Evolutionary conservation across 2,329 filamentous ascomycete species (phyloP).

Genomic region (Cercospora zeae-maydis): DNA sequence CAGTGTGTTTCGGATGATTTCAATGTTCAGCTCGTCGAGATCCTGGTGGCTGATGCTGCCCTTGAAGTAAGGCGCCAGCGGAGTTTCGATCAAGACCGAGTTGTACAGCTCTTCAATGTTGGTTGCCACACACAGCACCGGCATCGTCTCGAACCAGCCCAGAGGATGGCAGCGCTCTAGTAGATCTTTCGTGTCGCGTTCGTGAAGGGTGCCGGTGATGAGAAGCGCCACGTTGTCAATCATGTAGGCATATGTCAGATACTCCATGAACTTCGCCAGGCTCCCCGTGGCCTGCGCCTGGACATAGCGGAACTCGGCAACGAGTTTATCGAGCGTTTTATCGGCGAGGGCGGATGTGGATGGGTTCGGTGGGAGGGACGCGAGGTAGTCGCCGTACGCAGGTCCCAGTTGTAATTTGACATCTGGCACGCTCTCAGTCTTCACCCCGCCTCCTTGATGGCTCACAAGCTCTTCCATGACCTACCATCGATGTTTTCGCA

Average conservation of each 20-base stretch:
- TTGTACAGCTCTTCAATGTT: constrained; percentile 99
- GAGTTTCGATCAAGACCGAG: constrained; percentile 93
- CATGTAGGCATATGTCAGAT: constrained; percentile 99
- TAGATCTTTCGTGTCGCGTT: constrained; percentile 92
- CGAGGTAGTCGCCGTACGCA: constrained; percentile 94
- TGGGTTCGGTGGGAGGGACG: constrained; percentile 88
- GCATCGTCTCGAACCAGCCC: constrained; percentile 99
- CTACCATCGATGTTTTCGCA: constrained; percentile 95
- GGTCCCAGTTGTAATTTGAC: constrained; percentile 96
- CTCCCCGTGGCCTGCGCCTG: constrained; percentile 90
- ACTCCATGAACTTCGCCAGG: constrained; percentile 93
- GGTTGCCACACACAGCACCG: constrained; percentile 92
- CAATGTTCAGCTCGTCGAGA: constrained; percentile 96
- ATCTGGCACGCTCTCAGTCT: constrained; percentile 56
- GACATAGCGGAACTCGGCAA: constrained; percentile 94
- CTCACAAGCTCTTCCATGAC: constrained; percentile 24
- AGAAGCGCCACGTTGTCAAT: constrained; percentile 98
- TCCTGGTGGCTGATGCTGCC: constrained; percentile 93
- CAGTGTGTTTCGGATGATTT: constrained; percentile 95
- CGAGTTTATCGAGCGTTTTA: constrained; percentile 96
- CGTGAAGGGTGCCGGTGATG: constrained; percentile 95
- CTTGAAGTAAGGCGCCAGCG: constrained; percentile 95
- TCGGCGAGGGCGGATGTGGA: constrained; percentile 92
- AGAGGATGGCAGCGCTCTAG: constrained; percentile 93
- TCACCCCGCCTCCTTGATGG: constrained; percentile 11